Evolutionary conservation across 805 yeast species (phyloP).

Genomic region (Ogataea pini): DNA sequence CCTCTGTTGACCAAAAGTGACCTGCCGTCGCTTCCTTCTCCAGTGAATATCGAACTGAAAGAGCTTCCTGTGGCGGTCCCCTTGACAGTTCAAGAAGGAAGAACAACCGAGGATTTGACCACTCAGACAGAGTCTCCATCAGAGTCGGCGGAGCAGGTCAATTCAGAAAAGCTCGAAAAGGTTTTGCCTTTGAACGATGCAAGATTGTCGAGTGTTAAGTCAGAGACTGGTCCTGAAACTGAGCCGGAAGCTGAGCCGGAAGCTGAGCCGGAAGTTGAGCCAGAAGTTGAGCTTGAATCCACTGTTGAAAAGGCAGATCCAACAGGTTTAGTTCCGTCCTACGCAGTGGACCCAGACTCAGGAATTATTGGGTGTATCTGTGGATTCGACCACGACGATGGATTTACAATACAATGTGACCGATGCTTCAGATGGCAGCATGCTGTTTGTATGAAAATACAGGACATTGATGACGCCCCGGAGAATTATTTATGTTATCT

Average conservation of each 20-base stretch:
- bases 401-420: slow-evolving; percentile 94
- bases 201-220: slow-evolving; percentile 2
- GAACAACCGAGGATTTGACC: background rate
- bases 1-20: slow-evolving; percentile 41
- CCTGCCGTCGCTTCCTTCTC: slow-evolving; percentile 1
- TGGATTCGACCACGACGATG: slow-evolving; percentile 84
- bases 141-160: background rate
- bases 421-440: slow-evolving; percentile 94
- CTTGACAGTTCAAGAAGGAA: background rate
- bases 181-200: background rate
- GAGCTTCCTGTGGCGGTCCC: background rate
- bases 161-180: no score
- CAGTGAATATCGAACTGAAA: background rate
- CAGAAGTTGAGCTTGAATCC: slow-evolving; percentile 1
- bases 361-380: slow-evolving; percentile 91
- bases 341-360: slow-evolving; percentile 75
- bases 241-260: slow-evolving; percentile 3
- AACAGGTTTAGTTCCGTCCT: slow-evolving; percentile 35
- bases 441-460: slow-evolving; percentile 83
- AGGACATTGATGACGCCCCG: slow-evolving; percentile 71
- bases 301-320: background rate
- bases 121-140: background rate
- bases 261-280: slow-evolving; percentile 10
- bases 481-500: slow-evolving; percentile 78
- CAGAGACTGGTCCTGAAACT: slow-evolving; percentile 6